A percentile compares a stretch with the other conserved stretches of the same genome.
Evolutionary conservation across 768 basidiomycete genomes (phyloP).

Genomic region (Suillus bovinus): DNA sequence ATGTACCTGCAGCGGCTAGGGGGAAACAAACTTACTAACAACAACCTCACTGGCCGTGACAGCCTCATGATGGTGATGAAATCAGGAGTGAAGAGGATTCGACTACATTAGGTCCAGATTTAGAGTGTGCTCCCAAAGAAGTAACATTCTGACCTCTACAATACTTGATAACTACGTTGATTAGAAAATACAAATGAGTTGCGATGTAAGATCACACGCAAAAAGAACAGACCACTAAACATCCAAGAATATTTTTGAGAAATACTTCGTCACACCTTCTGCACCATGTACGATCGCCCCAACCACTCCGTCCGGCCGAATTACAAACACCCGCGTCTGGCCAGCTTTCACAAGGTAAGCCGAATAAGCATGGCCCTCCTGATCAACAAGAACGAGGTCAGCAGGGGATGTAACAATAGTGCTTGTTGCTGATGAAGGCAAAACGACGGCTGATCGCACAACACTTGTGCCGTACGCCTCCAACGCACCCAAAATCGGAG

Average conservation of each 20-base stretch:
- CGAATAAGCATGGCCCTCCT: constrained; percentile 35
- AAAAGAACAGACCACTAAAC: neutral
- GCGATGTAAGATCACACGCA: neutral
- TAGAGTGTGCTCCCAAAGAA: too few relatives aligned
- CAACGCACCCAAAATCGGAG: neutral
- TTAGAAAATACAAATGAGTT: neutral
- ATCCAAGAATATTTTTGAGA: neutral
- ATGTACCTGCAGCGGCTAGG: too few relatives aligned
- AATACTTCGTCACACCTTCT: constrained; percentile 16
- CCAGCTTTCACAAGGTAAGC: constrained; percentile 34
- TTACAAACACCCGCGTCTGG: constrained; percentile 30
- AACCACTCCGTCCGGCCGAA: constrained; percentile 23
- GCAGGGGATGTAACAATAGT: constrained; percentile 11
- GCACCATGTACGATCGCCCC: constrained; percentile 33
- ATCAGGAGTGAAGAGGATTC: too few relatives aligned
- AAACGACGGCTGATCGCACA: constrained; percentile 10
- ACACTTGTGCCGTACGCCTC: neutral
- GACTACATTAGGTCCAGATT: too few relatives aligned
- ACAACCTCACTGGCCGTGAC: too few relatives aligned
- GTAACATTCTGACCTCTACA: too few relatives aligned
- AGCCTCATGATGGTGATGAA: too few relatives aligned
- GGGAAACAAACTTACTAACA: too few relatives aligned
- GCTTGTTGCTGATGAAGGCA: neutral
- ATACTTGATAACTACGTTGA: neutral
- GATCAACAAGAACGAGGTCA: constrained; percentile 35